Base-by-base conservation (phyloP, 371 early-diverging fungal species). In the Zancudomyces culisetae region DNA sequence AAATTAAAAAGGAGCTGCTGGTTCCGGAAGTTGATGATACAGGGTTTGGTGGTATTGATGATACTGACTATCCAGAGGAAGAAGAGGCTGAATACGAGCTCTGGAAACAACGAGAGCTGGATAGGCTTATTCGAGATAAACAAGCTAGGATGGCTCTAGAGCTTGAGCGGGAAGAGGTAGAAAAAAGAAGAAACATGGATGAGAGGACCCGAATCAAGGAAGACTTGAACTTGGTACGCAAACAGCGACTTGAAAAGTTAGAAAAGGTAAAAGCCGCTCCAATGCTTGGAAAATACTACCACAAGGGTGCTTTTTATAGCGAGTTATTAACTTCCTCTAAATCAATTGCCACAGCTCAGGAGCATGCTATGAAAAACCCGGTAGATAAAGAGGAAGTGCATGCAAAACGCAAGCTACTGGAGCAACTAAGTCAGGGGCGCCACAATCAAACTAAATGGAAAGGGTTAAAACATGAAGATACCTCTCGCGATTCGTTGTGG, bases 71-170 rank as follows among this genome's bases (percentile, higher is more conserved):
- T n/a, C 83, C 78, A 20, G 35, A 83, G 10, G 82, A 91, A 56
- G 81, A 82, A 52, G 82, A 80, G 28, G 89, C 79, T 2, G 96
- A 95, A 62, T 84, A 77, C 61, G 82, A 80, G 45, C 79, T 79
- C 0, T 95, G 96, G 96, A 87, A 81, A 61, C 68, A 85, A n/a
- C 81, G 96, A 54, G 94, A 95, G 60, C 66, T 92, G 49, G 72
- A 60, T 35, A 79, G 96, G 56, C 80, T 93, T 54, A 85, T 88
- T 53, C 80, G 92, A 23, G 90, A 91, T 59, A 71, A 78, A 46
- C 83, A 81, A 58, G 86, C 81, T 51, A 69, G 76, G 29, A 78
- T 76, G 49, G 76, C 70, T 18, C 76, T 76, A 2, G 87, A 87
- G 49, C 64, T 61, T 21, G 90, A 87, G 50, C 70, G 74, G 53